Conservation (phyloP, 495 filamentous ascomycete species). For the Chaetomium tenue region DNA sequence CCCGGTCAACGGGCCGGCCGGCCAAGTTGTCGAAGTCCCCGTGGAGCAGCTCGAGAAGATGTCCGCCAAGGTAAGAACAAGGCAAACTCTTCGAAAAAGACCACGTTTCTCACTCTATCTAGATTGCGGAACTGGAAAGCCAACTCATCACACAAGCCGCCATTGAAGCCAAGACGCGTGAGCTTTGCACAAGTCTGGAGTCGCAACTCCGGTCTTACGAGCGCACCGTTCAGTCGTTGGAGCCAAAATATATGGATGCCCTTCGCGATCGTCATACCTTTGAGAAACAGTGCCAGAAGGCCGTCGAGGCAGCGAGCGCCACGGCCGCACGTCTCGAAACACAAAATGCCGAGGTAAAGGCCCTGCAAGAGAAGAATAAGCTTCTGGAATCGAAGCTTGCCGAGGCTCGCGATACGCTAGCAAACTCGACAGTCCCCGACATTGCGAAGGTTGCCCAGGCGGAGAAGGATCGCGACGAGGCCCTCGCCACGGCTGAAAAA, state of each 20-base stretch:
- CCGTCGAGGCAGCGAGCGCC: slow-evolving; percentile 25
- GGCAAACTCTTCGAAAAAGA: background rate
- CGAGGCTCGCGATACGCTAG: slow-evolving; percentile 48
- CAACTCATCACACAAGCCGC: slow-evolving; percentile 27
- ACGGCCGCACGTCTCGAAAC: slow-evolving; percentile 37
- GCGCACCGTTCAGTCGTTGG: slow-evolving; percentile 30
- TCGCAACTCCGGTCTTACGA: slow-evolving; percentile 33
- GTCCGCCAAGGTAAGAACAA: slow-evolving; percentile 33
- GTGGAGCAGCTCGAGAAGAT: slow-evolving; percentile 40
- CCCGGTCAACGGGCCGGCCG: background rate
- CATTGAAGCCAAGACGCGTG: slow-evolving; percentile 30
- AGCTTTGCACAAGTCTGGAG: slow-evolving; percentile 34
- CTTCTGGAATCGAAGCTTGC: slow-evolving; percentile 51
- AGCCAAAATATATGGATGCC: slow-evolving; percentile 38
- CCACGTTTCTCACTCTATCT: background rate
- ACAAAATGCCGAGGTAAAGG: slow-evolving; percentile 43
- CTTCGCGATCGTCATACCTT: slow-evolving; percentile 41
- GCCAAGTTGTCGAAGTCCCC: slow-evolving; percentile 31
- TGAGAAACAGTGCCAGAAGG: slow-evolving; percentile 36
- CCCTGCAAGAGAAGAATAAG: slow-evolving; percentile 51
- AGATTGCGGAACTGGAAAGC: slow-evolving; percentile 38
- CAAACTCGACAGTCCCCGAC: slow-evolving; percentile 48
- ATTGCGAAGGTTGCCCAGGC: slow-evolving; percentile 48
- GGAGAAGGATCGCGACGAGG: slow-evolving; percentile 40
- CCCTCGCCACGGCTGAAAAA: slow-evolving; percentile 33